Conservation (phyloP, 2,329 filamentous ascomycete genomes). For the Talaromyces sp. region DNA sequence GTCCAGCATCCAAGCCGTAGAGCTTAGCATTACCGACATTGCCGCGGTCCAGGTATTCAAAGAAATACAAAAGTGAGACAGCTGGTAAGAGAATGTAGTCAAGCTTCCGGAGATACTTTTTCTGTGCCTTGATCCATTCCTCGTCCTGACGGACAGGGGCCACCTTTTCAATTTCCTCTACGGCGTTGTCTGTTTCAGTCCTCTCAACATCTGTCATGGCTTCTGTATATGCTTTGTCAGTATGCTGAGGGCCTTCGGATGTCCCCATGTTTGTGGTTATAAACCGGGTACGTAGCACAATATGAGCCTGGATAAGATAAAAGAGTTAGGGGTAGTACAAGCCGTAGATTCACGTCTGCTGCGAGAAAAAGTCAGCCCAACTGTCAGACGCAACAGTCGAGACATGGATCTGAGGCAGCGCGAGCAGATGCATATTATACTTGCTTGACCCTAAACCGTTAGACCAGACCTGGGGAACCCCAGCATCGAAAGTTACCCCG, state of each 20-base stretch:
- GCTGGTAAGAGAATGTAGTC: conserved; percentile 6
- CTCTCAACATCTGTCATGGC: neutral
- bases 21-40: conserved; percentile 10
- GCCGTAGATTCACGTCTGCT: no score
- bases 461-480: no score
- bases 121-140: neutral
- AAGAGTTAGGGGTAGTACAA: no score
- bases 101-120: conserved; percentile 6
- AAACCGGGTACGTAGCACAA: no score
- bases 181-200: neutral
- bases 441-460: no score
- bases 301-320: neutral
- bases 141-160: neutral
- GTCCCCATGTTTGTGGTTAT: neutral
- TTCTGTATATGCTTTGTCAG: neutral
- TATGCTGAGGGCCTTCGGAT: neutral
- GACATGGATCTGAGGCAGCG: no score
- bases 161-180: neutral
- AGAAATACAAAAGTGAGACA: conserved; percentile 7
- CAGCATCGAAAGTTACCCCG: no score
- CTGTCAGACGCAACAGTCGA: no score
- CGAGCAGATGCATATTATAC: no score
- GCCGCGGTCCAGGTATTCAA: conserved; percentile 10
- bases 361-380: no score
- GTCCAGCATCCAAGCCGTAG: conserved; percentile 3